Percentiles rank a stretch among this genome's conserved stretches.
phyloP scores from a whole-genome alignment of 805 yeast genomes.

The Hemisphaericaspora nanyangensis region DNA sequence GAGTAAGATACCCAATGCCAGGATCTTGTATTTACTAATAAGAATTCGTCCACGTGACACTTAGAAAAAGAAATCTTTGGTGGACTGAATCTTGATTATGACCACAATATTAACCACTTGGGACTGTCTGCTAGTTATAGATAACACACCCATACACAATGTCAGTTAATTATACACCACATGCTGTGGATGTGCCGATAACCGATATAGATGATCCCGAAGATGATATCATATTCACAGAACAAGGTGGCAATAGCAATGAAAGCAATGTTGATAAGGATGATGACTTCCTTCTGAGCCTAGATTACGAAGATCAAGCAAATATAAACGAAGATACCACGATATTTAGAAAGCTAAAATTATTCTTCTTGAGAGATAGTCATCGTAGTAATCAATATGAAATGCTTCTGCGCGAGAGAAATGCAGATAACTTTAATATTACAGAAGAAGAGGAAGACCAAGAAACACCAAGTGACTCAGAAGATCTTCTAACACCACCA shows the following conservation, averaged over 20 bases:
- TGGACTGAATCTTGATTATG: too few species aligned
- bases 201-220: conserved; percentile 49
- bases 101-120: too few species aligned
- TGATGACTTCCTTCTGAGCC: conserved; percentile 14
- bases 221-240: conserved; percentile 28
- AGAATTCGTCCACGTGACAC: too few species aligned
- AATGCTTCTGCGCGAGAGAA: conserved; percentile 5
- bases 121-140: too few species aligned
- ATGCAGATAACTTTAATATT: conserved; percentile 8
- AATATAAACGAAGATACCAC: neutral
- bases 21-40: too few species aligned
- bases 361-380: neutral
- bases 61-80: too few species aligned
- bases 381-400: conserved; percentile 5
- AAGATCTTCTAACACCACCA: neutral
- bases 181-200: conserved; percentile 51
- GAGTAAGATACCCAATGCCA: too few species aligned
- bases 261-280: neutral
- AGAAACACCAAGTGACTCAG: conserved; percentile 6
- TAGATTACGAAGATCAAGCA: conserved; percentile 20
- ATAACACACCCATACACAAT: too few species aligned
- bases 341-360: conserved; percentile 5
- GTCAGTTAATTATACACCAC: conserved; percentile 23
- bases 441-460: conserved; percentile 15
- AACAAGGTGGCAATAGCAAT: conserved; percentile 8